These are phyloP conservation scores for Veloboletus limbatus DNA, from an alignment of 1,284 basidiomycete species.

Conservation along the genomic window DNA sequence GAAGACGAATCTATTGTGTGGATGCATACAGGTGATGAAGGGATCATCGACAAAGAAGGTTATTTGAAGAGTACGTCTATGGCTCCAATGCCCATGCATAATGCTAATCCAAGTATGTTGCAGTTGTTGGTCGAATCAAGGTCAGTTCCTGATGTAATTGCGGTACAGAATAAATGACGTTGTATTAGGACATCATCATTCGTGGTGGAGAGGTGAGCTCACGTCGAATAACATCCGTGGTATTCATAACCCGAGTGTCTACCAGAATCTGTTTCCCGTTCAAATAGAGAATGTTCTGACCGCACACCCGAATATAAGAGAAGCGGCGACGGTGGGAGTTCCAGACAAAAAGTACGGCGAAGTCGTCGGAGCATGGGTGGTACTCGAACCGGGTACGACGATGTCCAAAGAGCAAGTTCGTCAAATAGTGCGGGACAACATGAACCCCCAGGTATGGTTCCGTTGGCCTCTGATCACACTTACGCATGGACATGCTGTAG, in stretches of 20 bases:
- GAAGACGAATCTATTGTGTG: conserved; percentile 60
- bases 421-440: conserved; percentile 48
- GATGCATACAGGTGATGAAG: conserved; percentile 88
- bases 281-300: conserved; percentile 81
- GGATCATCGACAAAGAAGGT: conserved; percentile 78
- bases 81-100: neutral
- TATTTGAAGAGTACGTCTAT: conserved; percentile 61
- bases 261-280: conserved; percentile 78
- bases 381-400: conserved; percentile 42
- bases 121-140: conserved; percentile 79
- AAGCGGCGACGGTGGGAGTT: conserved; percentile 74
- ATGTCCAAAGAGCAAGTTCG: conserved; percentile 53
- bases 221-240: neutral
- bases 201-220: conserved; percentile 72
- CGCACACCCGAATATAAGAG: conserved; percentile 58
- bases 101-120: conserved; percentile 6
- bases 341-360: conserved; percentile 72
- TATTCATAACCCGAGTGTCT: neutral
- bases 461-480: neutral
- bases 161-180: conserved; percentile 3
- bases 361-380: conserved; percentile 77
- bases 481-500: conserved; percentile 35
- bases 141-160: conserved; percentile 30
- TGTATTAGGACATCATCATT: conserved; percentile 74
- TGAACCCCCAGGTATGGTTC: conserved; percentile 71